Conservation (phyloP, 129 eudicot species). For the Rutidosis leptorrhynchoides region DNA sequence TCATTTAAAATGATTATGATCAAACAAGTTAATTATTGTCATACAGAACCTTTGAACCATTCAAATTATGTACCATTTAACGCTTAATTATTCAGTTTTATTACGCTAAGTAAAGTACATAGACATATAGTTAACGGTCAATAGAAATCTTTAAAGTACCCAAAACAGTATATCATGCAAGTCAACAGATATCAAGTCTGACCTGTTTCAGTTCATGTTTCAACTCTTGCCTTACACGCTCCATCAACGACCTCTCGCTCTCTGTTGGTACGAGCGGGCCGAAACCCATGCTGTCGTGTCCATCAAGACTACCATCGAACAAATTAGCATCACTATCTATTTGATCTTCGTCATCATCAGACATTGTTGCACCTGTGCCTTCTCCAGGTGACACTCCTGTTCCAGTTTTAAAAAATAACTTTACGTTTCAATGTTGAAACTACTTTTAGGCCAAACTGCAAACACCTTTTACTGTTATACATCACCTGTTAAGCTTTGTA, state of each 20-base stretch:
- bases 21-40: too few species aligned
- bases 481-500: slow-evolving; percentile 86
- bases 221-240: slow-evolving; percentile 83
- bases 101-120: too few species aligned
- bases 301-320: slow-evolving; percentile 81
- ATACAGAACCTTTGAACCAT: too few species aligned
- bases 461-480: not conserved
- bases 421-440: not conserved
- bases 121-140: not conserved
- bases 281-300: slow-evolving; percentile 72
- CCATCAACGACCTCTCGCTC: slow-evolving; percentile 84
- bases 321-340: slow-evolving; percentile 71
- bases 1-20: too few species aligned
- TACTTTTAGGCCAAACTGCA: not conserved
- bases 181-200: slow-evolving; percentile 8
- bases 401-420: not conserved
- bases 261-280: slow-evolving; percentile 87
- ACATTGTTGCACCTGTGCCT: slow-evolving; percentile 93
- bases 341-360: slow-evolving; percentile 84
- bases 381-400: slow-evolving; percentile 85
- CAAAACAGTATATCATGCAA: too few species aligned
- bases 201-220: slow-evolving; percentile 88
- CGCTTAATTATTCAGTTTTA: too few species aligned
- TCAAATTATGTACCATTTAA: not conserved
- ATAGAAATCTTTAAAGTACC: not conserved